Evolutionary conservation across 2,329 filamentous ascomycete species (phyloP).

Genomic region (Aspergillus uvarum): DNA sequence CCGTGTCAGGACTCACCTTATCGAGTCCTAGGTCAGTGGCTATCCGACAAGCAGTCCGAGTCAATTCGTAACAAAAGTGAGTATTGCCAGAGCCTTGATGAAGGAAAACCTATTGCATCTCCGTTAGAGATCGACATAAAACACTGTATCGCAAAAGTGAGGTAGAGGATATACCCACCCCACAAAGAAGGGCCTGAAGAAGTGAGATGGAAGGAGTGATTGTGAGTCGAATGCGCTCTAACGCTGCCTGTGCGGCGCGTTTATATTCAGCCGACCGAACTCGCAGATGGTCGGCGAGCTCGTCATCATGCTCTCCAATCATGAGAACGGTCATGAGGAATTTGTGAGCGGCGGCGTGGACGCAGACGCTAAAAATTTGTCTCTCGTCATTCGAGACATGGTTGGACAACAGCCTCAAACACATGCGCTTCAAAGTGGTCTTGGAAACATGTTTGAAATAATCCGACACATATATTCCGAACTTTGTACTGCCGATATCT

Average conservation of each 20-base stretch:
- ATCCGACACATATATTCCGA: slow-evolving; percentile 21
- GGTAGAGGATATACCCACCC: slow-evolving; percentile 1
- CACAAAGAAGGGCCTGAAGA: slow-evolving; percentile 19
- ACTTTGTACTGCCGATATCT: slow-evolving; percentile 21
- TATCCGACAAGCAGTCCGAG: slow-evolving; percentile 20
- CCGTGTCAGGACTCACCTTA: neutral
- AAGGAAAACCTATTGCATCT: slow-evolving; percentile 16
- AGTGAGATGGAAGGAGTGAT: slow-evolving; percentile 12
- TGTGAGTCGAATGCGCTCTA: slow-evolving; percentile 19
- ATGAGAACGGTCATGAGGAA: slow-evolving; percentile 19
- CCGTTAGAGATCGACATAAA: too few relatives aligned
- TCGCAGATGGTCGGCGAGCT: slow-evolving; percentile 11
- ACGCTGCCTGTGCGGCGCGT: slow-evolving; percentile 14
- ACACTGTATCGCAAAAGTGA: too few relatives aligned
- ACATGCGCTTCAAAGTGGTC: slow-evolving; percentile 21
- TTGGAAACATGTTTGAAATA: slow-evolving; percentile 22
- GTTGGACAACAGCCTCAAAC: slow-evolving; percentile 15
- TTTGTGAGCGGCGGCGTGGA: slow-evolving; percentile 22
- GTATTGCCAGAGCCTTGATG: slow-evolving; percentile 24
- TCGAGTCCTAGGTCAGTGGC: slow-evolving; percentile 20
- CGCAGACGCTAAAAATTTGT: slow-evolving; percentile 21
- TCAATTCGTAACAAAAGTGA: slow-evolving; percentile 17
- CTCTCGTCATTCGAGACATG: slow-evolving; percentile 9
- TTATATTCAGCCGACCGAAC: slow-evolving; percentile 10
- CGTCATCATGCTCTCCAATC: slow-evolving; percentile 8